phyloP scores from a whole-genome alignment of 805 yeast genomes.

The Metschnikowia chrysomelidarum region DNA sequence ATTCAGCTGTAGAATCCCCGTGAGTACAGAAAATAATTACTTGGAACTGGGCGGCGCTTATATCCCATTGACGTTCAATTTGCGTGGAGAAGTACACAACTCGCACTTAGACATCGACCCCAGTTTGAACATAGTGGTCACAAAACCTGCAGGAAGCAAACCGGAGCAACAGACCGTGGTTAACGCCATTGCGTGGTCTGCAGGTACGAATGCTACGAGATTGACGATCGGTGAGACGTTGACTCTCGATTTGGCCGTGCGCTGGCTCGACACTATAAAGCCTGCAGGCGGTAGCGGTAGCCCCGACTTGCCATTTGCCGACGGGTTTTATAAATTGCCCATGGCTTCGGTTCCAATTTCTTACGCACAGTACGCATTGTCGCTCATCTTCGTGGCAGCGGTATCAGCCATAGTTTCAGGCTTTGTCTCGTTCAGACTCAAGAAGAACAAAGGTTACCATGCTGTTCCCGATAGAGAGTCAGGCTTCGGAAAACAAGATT shows the following conservation, averaged over 20 bases:
- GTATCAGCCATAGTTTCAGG: slow-evolving; percentile 25
- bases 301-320: slow-evolving; percentile 32
- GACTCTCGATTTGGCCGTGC: slow-evolving; percentile 53
- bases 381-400: slow-evolving; percentile 23
- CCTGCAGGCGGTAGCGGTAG: slow-evolving; percentile 18
- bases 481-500: slow-evolving; percentile 22
- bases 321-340: slow-evolving; percentile 43
- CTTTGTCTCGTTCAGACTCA: slow-evolving; percentile 24
- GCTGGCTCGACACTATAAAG: slow-evolving; percentile 48
- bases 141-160: slow-evolving; percentile 31
- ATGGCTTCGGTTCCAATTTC: slow-evolving; percentile 27
- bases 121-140: slow-evolving; percentile 50
- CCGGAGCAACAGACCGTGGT: slow-evolving; percentile 42
- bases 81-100: slow-evolving; percentile 65
- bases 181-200: slow-evolving; percentile 56
- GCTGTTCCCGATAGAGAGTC: slow-evolving; percentile 25
- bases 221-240: slow-evolving; percentile 65
- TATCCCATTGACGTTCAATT: slow-evolving; percentile 59
- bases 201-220: slow-evolving; percentile 60
- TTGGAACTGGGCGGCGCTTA: slow-evolving; percentile 44
- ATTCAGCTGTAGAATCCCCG: slow-evolving; percentile 62
- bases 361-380: slow-evolving; percentile 19
- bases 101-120: slow-evolving; percentile 68
- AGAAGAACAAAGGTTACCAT: slow-evolving; percentile 22
- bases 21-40: slow-evolving; percentile 42